Evolutionary conservation across 495 filamentous ascomycete species (phyloP).

Genomic region (Penicillium mononematosum): DNA sequence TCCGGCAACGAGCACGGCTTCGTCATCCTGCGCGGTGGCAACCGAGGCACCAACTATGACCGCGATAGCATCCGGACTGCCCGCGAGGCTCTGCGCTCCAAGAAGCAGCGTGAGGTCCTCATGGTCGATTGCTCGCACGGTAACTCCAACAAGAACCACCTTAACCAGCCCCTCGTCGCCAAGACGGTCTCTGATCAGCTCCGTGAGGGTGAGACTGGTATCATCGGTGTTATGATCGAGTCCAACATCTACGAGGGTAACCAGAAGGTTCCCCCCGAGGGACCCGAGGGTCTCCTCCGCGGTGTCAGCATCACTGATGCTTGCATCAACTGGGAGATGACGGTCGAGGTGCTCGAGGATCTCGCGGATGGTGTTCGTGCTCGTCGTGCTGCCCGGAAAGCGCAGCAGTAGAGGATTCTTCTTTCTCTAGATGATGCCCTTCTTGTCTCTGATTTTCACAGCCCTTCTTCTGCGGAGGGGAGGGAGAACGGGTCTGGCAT

Average conservation of each 20-base stretch:
- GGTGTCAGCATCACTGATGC: slow-evolving; percentile 98
- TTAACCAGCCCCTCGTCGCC: slow-evolving; percentile 92
- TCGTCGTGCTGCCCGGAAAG: slow-evolving; percentile 52
- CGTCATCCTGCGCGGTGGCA: slow-evolving; percentile 89
- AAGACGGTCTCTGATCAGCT: slow-evolving; percentile 80
- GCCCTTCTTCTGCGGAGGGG: not conserved
- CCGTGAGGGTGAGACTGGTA: slow-evolving; percentile 79
- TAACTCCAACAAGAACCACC: slow-evolving; percentile 63
- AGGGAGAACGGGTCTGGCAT: slow-evolving; percentile 11
- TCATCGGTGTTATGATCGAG: slow-evolving; percentile 98
- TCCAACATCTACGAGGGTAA: slow-evolving; percentile 94
- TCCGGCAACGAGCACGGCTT: slow-evolving; percentile 95
- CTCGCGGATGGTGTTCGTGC: slow-evolving; percentile 81
- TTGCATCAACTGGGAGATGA: slow-evolving; percentile 92
- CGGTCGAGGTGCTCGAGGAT: slow-evolving; percentile 79
- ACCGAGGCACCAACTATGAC: slow-evolving; percentile 93
- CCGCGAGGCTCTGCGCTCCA: slow-evolving; percentile 78
- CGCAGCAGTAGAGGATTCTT: slow-evolving; percentile 24
- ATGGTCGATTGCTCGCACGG: slow-evolving; percentile 99
- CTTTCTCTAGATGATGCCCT: slow-evolving; percentile 3
- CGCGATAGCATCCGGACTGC: slow-evolving; percentile 73
- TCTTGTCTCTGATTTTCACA: slow-evolving; percentile 6
- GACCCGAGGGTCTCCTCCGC: slow-evolving; percentile 74
- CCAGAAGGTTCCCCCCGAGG: slow-evolving; percentile 89
- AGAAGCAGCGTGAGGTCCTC: slow-evolving; percentile 82